Evolutionary conservation across 805 yeast species (phyloP), one percentile per base, ranked within the genome.

Genomic region (Millerozyma miso): DNA sequence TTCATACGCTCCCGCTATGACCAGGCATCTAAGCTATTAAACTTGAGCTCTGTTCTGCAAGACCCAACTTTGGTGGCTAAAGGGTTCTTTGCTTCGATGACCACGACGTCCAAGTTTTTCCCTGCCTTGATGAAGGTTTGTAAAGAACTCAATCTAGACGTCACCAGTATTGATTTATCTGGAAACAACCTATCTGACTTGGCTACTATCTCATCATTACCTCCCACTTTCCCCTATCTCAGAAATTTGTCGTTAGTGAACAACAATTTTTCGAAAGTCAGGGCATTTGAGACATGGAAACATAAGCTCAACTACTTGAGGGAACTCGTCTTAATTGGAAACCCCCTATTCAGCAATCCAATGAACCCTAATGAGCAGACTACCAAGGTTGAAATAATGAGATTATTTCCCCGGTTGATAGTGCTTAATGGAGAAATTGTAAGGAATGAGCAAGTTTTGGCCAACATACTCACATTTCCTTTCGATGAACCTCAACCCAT

Each of bases 111-210:
- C 12, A 93, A 91, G 62, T 83, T 89, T 76, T 88, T 91, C 60
- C 85, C 88, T 8, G 98, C 98, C 0, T 65, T 93, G 50, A 79
- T 91, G 85, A 86, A 84, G 58, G 63, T 91, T 6, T 96, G 96
- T 1, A 64, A 69, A 3, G 77, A 78, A 41, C 48, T 64, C 40
- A 69, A 69, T 43, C 47, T 70, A n/a, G 80, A 77, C 19, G 83
- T 89, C 3, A 83, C 81, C 23, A 82, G 88, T 44, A 78, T 90
- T 5, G 85, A 83, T 59, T 61, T 88, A 31, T 77, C 90, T 3
- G 50, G 52, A 38, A 93, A 68, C 59, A 73, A 74, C 42, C 62
- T 93, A 33, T 63, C 65, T 19, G 95, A 88, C 54, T 72, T 87
- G 32, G 56, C 63, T 23, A 62, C 75, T 19, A 69, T 90, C 19